Evolutionary conservation across 345 rosid genomes (phyloP), one percentile per base, ranked within the genome.

Genomic region (Cardamine occulta): DNA sequence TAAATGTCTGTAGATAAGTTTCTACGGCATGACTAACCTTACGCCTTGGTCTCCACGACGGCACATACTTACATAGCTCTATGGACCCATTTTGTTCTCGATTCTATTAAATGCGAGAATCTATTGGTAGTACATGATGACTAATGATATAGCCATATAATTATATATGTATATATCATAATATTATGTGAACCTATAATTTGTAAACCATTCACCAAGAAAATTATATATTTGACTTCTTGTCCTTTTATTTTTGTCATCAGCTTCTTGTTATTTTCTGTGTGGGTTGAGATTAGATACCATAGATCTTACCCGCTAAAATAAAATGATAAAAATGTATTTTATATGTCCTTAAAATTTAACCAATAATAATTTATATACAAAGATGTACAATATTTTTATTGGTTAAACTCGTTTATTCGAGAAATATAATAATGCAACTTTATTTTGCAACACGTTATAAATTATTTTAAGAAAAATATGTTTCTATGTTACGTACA

Each of bases 141-240:
- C 28, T 48, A 21, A 32, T 49, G 29, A 13, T 32, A 34, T 39
- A 3, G 1, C 57, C n/a, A n/a, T 14, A 47, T n/a, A 7, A 45
- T 21, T 21, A 52, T 51, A 51, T 17, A 1, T 17, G 8, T 7
- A 44, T 14, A 47, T 47, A 17, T 42, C 47, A 28, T 28, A 28
- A 3, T 48, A 48, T 48, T 23, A 54, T 69, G 42, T 12, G 23
- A 34, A 56, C 32, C 29, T 11, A 47, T 40, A 28, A 15, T 32
- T 63, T 62, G 61, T 40, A 66, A 32, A 63, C 47, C 32, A 73
- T 47, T 44, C 57, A 45, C 66, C 49, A 42, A 74, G 77, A 74
- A 65, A 55, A 74, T 65, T 72, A 65, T 56, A 45, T 56, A 56
- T 65, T 55, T 65, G 72, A 55, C 64, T 73, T 66, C 66, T 74